Conservation (phyloP, 176 grass and related monocot genomes). For the Aegilops speltoides region DNA sequence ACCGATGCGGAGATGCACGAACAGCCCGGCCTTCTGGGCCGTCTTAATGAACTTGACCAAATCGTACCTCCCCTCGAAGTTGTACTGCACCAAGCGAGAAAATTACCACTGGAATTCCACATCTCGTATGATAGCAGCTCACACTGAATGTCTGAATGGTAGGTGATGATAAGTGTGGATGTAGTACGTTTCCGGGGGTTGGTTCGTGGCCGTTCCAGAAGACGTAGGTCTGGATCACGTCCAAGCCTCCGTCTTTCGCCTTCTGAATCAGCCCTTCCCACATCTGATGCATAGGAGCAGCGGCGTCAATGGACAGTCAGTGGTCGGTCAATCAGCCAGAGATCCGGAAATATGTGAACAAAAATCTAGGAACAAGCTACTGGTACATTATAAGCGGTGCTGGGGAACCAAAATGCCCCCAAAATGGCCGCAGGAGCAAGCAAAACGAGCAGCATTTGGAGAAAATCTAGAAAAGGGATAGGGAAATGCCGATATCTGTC, state of each 20-base stretch:
- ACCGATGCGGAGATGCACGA: conserved; percentile 95
- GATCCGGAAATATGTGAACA: neutral
- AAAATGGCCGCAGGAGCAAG: neutral
- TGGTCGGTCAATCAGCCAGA: neutral
- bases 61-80: conserved; percentile 97
- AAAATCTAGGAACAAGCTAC: neutral
- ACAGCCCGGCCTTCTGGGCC: conserved; percentile 75
- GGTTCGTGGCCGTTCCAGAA: conserved; percentile 99
- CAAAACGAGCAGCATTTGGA: neutral
- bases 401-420: neutral
- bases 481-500: neutral
- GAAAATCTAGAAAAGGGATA: neutral
- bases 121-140: conserved; percentile 4
- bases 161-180: neutral
- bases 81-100: conserved; percentile 68
- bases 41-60: conserved; percentile 95
- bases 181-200: conserved; percentile 74
- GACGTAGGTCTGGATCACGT: conserved; percentile 97
- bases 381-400: neutral
- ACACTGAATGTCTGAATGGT: neutral
- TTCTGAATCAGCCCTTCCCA: conserved; percentile 96
- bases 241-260: conserved; percentile 94
- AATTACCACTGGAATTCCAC: conserved; percentile 13
- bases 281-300: conserved; percentile 56
- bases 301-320: neutral